phyloP scores from a whole-genome alignment of 192 early-diverging fungal genomes.

The Linnemannia zychae region DNA sequence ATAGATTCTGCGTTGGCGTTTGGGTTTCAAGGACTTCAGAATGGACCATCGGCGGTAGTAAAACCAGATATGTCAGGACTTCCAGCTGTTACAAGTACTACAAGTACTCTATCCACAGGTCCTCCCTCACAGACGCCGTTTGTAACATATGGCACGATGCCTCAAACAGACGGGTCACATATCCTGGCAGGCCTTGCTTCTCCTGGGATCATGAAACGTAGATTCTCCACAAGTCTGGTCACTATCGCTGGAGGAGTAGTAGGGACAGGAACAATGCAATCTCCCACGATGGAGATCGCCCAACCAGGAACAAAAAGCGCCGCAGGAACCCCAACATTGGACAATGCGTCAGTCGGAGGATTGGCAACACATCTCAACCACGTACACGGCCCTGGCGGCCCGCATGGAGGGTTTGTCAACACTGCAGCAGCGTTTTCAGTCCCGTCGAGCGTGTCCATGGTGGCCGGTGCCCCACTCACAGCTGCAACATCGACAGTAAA shows the following conservation, averaged over 20 bases:
- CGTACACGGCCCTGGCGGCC: neutral
- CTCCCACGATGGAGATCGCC: neutral
- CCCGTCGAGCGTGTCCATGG: neutral
- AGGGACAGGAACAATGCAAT: neutral
- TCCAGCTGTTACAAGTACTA: neutral
- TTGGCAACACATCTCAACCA: constrained; percentile 1
- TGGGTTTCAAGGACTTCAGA: neutral
- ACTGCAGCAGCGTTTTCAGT: neutral
- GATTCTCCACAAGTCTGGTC: constrained; percentile 11
- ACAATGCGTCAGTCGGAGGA: constrained; percentile 3
- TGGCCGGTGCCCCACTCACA: neutral
- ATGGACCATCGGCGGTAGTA: neutral
- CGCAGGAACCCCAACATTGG: neutral
- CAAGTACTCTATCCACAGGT: neutral
- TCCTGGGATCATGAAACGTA: constrained; percentile 14
- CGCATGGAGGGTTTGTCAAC: neutral
- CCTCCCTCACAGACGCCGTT: neutral
- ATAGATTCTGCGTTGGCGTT: neutral
- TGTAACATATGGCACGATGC: neutral
- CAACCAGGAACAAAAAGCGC: neutral
- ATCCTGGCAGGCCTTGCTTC: neutral
- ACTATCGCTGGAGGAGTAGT: neutral
- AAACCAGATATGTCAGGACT: neutral
- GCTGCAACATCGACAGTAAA: neutral
- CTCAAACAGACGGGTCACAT: neutral